These are phyloP conservation scores for Scleromitrula shiraiana DNA, from an alignment of 2,329 filamentous ascomycete species.

Conservation along the genomic window DNA sequence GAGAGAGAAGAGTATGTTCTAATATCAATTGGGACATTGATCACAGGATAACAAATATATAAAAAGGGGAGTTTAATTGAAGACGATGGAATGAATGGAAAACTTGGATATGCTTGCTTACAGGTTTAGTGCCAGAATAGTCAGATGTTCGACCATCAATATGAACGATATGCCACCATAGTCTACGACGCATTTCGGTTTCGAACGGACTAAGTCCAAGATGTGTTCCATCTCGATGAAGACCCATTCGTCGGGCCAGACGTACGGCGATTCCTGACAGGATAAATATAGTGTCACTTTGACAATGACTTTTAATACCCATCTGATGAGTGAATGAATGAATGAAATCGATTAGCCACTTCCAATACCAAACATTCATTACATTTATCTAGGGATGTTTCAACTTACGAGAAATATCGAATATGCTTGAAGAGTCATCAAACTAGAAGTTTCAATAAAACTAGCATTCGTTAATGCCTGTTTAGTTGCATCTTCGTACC, in stretches of 20 bases:
- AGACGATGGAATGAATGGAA: constrained; percentile 37
- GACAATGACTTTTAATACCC: constrained; percentile 25
- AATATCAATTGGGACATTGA: too few species aligned
- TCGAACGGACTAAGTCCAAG: constrained; percentile 44
- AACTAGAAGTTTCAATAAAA: constrained; percentile 12
- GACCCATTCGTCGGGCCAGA: constrained; percentile 14
- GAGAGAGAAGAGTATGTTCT: too few species aligned
- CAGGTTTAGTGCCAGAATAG: constrained; percentile 44
- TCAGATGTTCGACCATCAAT: constrained; percentile 45
- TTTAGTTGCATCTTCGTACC: constrained; percentile 11
- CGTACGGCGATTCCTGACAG: constrained; percentile 12
- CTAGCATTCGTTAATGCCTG: constrained; percentile 12
- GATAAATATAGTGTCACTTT: constrained; percentile 5
- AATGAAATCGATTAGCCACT: not conserved
- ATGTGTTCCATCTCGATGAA: constrained; percentile 35
- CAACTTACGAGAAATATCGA: constrained; percentile 12
- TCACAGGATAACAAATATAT: not conserved
- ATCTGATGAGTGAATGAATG: constrained; percentile 37
- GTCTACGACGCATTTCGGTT: constrained; percentile 43
- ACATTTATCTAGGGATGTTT: not conserved
- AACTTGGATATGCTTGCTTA: constrained; percentile 37
- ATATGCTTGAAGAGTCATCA: constrained; percentile 13
- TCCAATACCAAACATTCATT: not conserved
- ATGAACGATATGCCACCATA: constrained; percentile 52
- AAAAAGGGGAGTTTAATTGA: too few species aligned